phyloP scores from a whole-genome alignment of 805 yeast species.

The Candida germanica region DNA sequence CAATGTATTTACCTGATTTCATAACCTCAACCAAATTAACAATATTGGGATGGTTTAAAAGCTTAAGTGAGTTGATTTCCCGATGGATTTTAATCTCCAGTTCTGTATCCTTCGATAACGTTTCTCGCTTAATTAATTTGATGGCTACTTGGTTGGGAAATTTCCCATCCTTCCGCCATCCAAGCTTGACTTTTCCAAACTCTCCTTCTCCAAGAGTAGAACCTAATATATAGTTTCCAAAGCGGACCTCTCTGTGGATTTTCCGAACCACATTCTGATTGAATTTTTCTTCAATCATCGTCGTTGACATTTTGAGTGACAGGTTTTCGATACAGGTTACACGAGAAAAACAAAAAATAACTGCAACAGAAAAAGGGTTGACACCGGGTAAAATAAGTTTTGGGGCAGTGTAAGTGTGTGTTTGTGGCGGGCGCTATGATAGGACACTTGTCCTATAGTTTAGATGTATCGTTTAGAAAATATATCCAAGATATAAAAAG shows the following conservation, averaged over 20 bases:
- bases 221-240: constrained; percentile 88
- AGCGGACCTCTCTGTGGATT: constrained; percentile 58
- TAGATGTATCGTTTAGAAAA: too few species aligned
- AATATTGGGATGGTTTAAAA: constrained; percentile 89
- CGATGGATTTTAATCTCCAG: constrained; percentile 87
- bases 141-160: constrained; percentile 87
- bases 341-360: too few species aligned
- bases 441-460: too few species aligned
- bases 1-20: constrained; percentile 91
- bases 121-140: constrained; percentile 83
- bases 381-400: too few species aligned
- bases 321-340: background rate
- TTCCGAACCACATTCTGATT: constrained; percentile 10
- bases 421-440: too few species aligned
- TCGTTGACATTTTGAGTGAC: constrained; percentile 1
- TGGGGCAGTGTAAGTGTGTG: too few species aligned
- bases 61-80: constrained; percentile 86
- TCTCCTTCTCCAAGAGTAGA: constrained; percentile 97
- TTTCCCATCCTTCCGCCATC: constrained; percentile 86
- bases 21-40: constrained; percentile 88
- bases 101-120: constrained; percentile 81
- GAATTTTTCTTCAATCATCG: constrained; percentile 4
- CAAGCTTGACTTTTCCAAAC: constrained; percentile 94
- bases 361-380: too few species aligned
- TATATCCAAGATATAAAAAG: too few species aligned